phyloP scores from a whole-genome alignment of 306 rosid species.

The Leucaena leucocephala region DNA sequence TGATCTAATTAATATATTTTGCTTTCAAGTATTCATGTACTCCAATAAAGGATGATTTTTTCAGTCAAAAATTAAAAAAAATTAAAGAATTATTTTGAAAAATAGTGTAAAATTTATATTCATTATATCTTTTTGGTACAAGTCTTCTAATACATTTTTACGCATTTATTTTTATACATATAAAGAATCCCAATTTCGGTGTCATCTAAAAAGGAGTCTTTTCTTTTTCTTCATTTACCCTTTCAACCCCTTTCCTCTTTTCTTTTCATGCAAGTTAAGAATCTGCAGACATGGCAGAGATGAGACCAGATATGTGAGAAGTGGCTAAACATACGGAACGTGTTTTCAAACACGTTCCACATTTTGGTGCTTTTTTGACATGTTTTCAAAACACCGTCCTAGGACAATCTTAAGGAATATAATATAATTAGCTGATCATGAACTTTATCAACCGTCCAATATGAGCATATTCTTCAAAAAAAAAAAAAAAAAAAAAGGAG shows the following conservation, averaged over 20 bases:
- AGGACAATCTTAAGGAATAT: conserved; percentile 1
- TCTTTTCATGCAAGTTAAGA: neutral
- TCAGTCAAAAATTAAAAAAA: too few relatives aligned
- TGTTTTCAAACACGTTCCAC: neutral
- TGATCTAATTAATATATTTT: too few relatives aligned
- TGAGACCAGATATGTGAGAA: neutral
- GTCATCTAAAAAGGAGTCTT: neutral
- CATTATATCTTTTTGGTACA: too few relatives aligned
- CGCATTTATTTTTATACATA: too few relatives aligned
- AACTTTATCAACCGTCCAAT: neutral
- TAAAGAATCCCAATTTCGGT: too few relatives aligned
- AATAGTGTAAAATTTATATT: too few relatives aligned
- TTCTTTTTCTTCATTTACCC: neutral
- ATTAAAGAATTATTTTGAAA: too few relatives aligned
- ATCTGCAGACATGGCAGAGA: neutral
- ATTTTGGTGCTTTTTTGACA: neutral
- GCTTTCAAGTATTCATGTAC: too few relatives aligned
- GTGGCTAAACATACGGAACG: conserved; percentile 11
- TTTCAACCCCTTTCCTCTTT: neutral
- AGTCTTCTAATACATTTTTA: too few relatives aligned
- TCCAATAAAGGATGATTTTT: too few relatives aligned
- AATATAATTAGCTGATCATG: neutral
- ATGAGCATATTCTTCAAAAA: neutral
- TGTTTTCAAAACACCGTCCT: neutral
- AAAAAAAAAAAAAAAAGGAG: neutral